Conservation (phyloP, 352 stramenopile genomes). For the Globisporangium iwayamae region DNA sequence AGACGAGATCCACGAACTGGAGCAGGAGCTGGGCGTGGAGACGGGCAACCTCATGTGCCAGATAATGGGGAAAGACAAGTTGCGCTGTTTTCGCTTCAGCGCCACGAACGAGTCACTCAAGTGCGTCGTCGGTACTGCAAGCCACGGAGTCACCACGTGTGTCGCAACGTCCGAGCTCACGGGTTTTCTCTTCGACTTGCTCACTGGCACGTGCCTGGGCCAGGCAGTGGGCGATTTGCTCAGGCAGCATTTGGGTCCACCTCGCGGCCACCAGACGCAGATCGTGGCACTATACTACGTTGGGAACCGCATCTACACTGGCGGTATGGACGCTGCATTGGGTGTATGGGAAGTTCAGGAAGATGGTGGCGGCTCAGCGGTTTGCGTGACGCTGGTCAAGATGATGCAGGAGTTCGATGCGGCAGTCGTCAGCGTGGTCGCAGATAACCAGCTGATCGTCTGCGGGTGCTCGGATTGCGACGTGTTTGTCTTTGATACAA, state of each 20-base stretch:
- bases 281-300: constrained; percentile 69
- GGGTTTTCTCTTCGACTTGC: constrained; percentile 57
- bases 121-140: constrained; percentile 69
- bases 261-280: constrained; percentile 56
- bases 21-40: constrained; percentile 62
- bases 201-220: constrained; percentile 58
- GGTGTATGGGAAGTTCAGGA: constrained; percentile 66
- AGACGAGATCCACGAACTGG: constrained; percentile 64
- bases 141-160: constrained; percentile 59
- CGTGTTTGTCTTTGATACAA: constrained; percentile 63
- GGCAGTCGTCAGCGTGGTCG: constrained; percentile 61
- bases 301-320: constrained; percentile 62
- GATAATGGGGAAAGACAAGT: constrained; percentile 50
- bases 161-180: constrained; percentile 46
- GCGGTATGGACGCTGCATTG: constrained; percentile 55
- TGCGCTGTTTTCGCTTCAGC: constrained; percentile 79
- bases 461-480: constrained; percentile 67
- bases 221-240: constrained; percentile 60
- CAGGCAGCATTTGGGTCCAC: constrained; percentile 60
- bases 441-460: constrained; percentile 47
- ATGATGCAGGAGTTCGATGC: constrained; percentile 73
- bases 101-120: constrained; percentile 64
- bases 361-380: constrained; percentile 50
- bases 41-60: constrained; percentile 73
- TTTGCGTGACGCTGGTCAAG: constrained; percentile 35